Conservation (phyloP, 257 asterid genomes). For the Marsdenia floribunda region DNA sequence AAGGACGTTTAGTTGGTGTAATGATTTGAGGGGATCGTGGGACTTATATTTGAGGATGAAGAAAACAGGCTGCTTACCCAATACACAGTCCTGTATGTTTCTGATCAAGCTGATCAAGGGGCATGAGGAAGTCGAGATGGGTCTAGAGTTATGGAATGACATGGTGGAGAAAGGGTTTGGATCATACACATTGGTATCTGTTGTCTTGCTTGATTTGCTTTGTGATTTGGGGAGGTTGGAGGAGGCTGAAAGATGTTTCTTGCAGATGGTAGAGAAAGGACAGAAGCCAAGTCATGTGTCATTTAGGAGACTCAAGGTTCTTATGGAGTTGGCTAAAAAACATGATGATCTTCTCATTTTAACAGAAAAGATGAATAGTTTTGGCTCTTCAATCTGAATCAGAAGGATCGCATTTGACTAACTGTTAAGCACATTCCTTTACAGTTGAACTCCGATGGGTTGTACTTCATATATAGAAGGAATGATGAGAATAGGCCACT, state of each 20-base stretch:
- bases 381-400: conserved; percentile 40
- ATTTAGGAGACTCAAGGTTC: conserved; percentile 80
- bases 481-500: neutral
- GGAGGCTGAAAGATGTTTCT: conserved; percentile 82
- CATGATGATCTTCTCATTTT: conserved; percentile 43
- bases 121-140: conserved; percentile 69
- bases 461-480: neutral
- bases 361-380: conserved; percentile 64
- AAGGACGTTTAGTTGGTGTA: conserved; percentile 64
- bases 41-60: conserved; percentile 67
- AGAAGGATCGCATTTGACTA: conserved; percentile 19
- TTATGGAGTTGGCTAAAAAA: conserved; percentile 74
- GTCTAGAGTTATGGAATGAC: conserved; percentile 83
- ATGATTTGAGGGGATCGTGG: conserved; percentile 67
- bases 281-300: conserved; percentile 78
- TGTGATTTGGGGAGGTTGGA: conserved; percentile 68
- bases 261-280: conserved; percentile 84
- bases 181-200: conserved; percentile 66
- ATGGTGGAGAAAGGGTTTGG: conserved; percentile 86
- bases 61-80: conserved; percentile 61
- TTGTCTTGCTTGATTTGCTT: conserved; percentile 67
- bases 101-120: conserved; percentile 67
- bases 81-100: conserved; percentile 83
- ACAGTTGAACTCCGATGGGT: neutral
- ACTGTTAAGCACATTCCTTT: neutral